Conservation (phyloP, 192 early-diverging fungal genomes). For the Umbelopsis vinacea region DNA sequence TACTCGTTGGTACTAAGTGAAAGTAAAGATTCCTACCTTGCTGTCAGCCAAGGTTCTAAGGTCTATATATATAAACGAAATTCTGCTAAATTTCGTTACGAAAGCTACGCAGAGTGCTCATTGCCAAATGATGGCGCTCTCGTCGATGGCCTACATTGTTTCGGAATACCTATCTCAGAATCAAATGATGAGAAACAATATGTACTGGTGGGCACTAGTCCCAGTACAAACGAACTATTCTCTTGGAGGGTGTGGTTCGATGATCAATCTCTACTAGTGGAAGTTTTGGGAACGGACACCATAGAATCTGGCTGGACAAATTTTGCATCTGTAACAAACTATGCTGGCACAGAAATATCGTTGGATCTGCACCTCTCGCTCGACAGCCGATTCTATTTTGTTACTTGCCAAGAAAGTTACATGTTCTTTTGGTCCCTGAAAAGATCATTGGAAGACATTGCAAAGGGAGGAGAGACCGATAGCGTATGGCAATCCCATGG, state of each 20-base stretch:
- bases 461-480: background rate
- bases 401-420: background rate
- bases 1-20: too few species aligned
- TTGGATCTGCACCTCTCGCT: background rate
- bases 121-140: background rate
- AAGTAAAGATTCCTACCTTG: background rate
- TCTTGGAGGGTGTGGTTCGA: background rate
- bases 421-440: conserved; percentile 1
- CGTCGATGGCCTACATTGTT: background rate
- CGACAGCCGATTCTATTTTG: background rate
- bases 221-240: background rate
- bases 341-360: background rate
- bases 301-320: background rate
- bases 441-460: background rate
- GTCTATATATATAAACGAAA: background rate
- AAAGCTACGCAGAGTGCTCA: background rate
- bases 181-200: background rate
- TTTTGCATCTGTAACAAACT: background rate
- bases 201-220: background rate
- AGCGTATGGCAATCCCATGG: background rate
- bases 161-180: background rate
- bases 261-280: background rate
- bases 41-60: background rate
- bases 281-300: background rate
- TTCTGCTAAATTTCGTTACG: background rate